phyloP scores from a whole-genome alignment of 129 eudicot genomes.

The Sambucus nigra region DNA sequence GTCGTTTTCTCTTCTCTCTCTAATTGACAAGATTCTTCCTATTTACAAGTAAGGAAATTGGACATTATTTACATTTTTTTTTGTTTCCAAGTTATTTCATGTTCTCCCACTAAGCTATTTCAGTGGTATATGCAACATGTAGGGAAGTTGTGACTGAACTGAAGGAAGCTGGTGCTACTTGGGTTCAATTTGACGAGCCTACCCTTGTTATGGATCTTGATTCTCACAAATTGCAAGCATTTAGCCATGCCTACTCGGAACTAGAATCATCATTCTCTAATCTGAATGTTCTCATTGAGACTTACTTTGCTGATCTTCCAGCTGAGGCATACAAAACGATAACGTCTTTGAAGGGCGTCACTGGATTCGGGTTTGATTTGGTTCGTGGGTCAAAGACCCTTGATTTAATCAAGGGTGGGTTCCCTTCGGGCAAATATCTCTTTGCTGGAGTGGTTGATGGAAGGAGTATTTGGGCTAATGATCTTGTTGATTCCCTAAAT shows the following conservation, averaged over 20 bases:
- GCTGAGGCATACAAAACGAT: slow-evolving; percentile 38
- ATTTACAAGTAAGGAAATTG: slow-evolving; percentile 44
- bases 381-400: slow-evolving; percentile 47
- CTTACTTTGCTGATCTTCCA: slow-evolving; percentile 51
- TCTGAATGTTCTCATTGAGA: slow-evolving; percentile 41
- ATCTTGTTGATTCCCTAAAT: slow-evolving; percentile 52
- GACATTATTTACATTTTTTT: background rate
- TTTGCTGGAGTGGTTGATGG: slow-evolving; percentile 67
- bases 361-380: slow-evolving; percentile 57
- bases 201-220: slow-evolving; percentile 50
- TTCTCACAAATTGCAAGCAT: slow-evolving; percentile 44
- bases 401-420: slow-evolving; percentile 26
- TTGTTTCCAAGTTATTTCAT: background rate
- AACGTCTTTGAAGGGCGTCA: slow-evolving; percentile 37
- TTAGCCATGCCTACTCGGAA: slow-evolving; percentile 39
- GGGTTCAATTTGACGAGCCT: slow-evolving; percentile 68
- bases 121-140: background rate
- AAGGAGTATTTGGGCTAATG: slow-evolving; percentile 94
- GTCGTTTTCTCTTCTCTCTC: slow-evolving; percentile 48
- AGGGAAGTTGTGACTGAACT: slow-evolving; percentile 57
- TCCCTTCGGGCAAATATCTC: slow-evolving; percentile 32
- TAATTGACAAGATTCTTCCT: slow-evolving; percentile 58
- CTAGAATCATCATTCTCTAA: slow-evolving; percentile 46
- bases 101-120: background rate
- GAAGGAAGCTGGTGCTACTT: slow-evolving; percentile 58